These are phyloP conservation scores for Trypanosoma caninum DNA, from an alignment of 208 protist genomes.

Conservation along the genomic window DNA sequence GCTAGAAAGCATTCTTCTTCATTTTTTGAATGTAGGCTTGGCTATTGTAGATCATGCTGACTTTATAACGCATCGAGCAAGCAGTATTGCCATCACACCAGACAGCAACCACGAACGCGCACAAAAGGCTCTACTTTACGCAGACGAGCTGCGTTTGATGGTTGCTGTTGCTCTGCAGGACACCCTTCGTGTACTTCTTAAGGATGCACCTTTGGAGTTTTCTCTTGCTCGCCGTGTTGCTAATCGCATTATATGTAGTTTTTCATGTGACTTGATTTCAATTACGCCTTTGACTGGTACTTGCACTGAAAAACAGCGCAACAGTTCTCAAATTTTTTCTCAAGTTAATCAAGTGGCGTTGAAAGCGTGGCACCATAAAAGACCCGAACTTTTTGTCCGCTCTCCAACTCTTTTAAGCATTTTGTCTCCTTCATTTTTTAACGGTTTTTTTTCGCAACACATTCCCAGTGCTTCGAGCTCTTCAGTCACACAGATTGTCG, in stretches of 20 bases:
- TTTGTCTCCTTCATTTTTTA: constrained; percentile 54
- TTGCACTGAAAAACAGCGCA: background rate
- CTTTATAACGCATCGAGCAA: constrained; percentile 51
- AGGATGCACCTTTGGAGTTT: constrained; percentile 11
- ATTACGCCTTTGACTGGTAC: constrained; percentile 6
- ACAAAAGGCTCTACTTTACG: constrained; percentile 34
- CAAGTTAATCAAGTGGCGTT: constrained; percentile 9
- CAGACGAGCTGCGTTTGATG: constrained; percentile 55
- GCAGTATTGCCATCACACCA: constrained; percentile 29
- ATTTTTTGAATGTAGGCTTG: constrained; percentile 65
- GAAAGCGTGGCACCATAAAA: constrained; percentile 13
- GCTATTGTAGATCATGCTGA: constrained; percentile 49
- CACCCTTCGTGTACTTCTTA: constrained; percentile 33
- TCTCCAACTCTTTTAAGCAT: constrained; percentile 63
- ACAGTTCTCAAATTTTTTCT: background rate
- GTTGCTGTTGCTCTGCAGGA: constrained; percentile 52
- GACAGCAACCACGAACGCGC: constrained; percentile 8
- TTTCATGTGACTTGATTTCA: constrained; percentile 41
- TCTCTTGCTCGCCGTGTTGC: constrained; percentile 29
- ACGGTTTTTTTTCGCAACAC: constrained; percentile 29
- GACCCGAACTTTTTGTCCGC: constrained; percentile 31
- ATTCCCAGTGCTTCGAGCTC: constrained; percentile 27
- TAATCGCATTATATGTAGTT: constrained; percentile 48
- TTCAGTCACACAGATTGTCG: constrained; percentile 45
- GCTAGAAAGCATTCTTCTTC: constrained; percentile 55